Evolutionary conservation across 2,329 filamentous ascomycete species (phyloP).

Genomic region (Clarireedia monteithiana): DNA sequence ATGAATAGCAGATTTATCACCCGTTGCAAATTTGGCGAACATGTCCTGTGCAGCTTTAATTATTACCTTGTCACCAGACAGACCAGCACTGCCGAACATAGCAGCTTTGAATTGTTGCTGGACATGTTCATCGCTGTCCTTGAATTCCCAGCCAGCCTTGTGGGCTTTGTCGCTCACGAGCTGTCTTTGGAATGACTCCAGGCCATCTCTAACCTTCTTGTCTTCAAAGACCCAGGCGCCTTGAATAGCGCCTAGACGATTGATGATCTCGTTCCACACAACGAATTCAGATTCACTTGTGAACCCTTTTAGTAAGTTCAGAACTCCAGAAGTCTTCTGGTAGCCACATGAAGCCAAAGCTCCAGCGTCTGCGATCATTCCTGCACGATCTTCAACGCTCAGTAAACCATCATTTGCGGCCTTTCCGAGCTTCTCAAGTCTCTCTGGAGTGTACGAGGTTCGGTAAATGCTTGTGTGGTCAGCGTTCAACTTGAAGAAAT

Average conservation of each 20-base stretch:
- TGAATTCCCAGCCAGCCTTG: conserved; percentile 82
- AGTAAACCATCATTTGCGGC: conserved; percentile 76
- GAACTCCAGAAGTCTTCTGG: conserved; percentile 82
- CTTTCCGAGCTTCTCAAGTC: conserved; percentile 78
- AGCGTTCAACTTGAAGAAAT: conserved; percentile 96
- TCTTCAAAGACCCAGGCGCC: conserved; percentile 87
- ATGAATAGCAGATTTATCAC: conserved; percentile 76
- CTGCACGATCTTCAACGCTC: conserved; percentile 82
- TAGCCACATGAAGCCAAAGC: conserved; percentile 85
- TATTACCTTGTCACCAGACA: conserved; percentile 70
- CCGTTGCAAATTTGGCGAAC: conserved; percentile 76
- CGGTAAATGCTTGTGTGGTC: conserved; percentile 91
- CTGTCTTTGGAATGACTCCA: conserved; percentile 76
- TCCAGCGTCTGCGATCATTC: conserved; percentile 90
- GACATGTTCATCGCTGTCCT: conserved; percentile 76
- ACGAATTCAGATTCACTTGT: conserved; percentile 81
- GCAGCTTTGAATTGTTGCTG: conserved; percentile 92
- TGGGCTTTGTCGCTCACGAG: conserved; percentile 75
- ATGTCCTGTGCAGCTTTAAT: conserved; percentile 79
- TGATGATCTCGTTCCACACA: conserved; percentile 88
- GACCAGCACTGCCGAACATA: conserved; percentile 77
- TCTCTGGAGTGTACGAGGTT: conserved; percentile 76
- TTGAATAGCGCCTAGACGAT: conserved; percentile 70
- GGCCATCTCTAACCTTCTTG: conserved; percentile 59
- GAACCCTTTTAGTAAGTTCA: conserved; percentile 80